phyloP scores from a whole-genome alignment of 2,329 filamentous ascomycete species.

The Septoria petroselini region DNA sequence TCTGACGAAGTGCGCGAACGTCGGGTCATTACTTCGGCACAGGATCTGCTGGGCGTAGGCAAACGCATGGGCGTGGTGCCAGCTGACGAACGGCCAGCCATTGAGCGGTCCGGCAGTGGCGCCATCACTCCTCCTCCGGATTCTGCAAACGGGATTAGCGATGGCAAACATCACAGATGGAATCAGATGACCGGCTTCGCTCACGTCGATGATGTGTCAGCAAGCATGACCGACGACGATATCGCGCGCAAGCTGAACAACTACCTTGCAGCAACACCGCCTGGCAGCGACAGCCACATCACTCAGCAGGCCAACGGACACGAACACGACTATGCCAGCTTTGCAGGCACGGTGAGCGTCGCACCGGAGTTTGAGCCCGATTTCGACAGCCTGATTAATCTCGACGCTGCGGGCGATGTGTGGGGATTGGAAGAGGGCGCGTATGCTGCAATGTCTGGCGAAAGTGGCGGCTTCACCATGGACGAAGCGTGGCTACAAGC shows the following conservation, averaged over 20 bases:
- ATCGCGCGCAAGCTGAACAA: slow-evolving; percentile 48
- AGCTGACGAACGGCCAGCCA: slow-evolving; percentile 8
- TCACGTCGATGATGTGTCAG: neutral
- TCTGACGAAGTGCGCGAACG: slow-evolving; percentile 34
- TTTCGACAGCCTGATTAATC: slow-evolving; percentile 40
- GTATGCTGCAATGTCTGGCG: slow-evolving; percentile 35
- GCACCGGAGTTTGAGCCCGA: slow-evolving; percentile 36
- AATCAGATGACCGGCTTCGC: neutral
- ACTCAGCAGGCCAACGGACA: slow-evolving; percentile 18
- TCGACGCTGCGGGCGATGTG: slow-evolving; percentile 38
- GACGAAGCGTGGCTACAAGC: slow-evolving; percentile 40
- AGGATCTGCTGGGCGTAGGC: slow-evolving; percentile 48
- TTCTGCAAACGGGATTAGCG: slow-evolving; percentile 2
- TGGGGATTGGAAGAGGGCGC: slow-evolving; percentile 37
- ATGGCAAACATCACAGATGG: neutral
- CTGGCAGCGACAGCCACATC: slow-evolving; percentile 38
- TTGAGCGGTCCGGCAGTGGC: slow-evolving; percentile 15
- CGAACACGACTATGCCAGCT: slow-evolving; percentile 4
- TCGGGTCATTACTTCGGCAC: slow-evolving; percentile 42
- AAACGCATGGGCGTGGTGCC: slow-evolving; percentile 40
- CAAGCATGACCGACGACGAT: slow-evolving; percentile 44
- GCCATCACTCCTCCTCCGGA: slow-evolving; percentile 37
- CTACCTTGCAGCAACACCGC: slow-evolving; percentile 52
- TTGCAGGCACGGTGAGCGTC: slow-evolving; percentile 15
- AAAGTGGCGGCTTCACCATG: slow-evolving; percentile 36